Evolutionary conservation across 176 grass and related monocot species (phyloP).

Genomic region (Zea mays): Zm-B73-REFERENCE-NAM-5.0 NC_050100.1:21946001-21946500

Average conservation of each 20-base stretch:
- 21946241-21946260: slow-evolving; percentile 69
- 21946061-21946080: slow-evolving; percentile 42
- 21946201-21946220: slow-evolving; percentile 59
- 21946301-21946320: slow-evolving; percentile 59
- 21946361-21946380: slow-evolving; percentile 52
- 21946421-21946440: slow-evolving; percentile 65
- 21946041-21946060: slow-evolving; percentile 42
- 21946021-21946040: slow-evolving; percentile 56
- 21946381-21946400: slow-evolving; percentile 55
- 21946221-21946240: slow-evolving; percentile 48
- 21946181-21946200: slow-evolving; percentile 54
- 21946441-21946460: slow-evolving; percentile 40
- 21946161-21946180: slow-evolving; percentile 51
- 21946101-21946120: slow-evolving; percentile 57
- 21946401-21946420: slow-evolving; percentile 65
- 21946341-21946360: slow-evolving; percentile 53
- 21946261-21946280: slow-evolving; percentile 36
- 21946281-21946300: slow-evolving; percentile 59
- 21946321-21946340: slow-evolving; percentile 71
- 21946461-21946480: slow-evolving; percentile 37
- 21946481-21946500: slow-evolving; percentile 51
- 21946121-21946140: slow-evolving; percentile 47
- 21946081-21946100: slow-evolving; percentile 61
- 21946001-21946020: slow-evolving; percentile 54
- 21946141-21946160: slow-evolving; percentile 45